Conservation (phyloP, 352 stramenopile genomes). For the Phytophthora niederhauseri region DNA sequence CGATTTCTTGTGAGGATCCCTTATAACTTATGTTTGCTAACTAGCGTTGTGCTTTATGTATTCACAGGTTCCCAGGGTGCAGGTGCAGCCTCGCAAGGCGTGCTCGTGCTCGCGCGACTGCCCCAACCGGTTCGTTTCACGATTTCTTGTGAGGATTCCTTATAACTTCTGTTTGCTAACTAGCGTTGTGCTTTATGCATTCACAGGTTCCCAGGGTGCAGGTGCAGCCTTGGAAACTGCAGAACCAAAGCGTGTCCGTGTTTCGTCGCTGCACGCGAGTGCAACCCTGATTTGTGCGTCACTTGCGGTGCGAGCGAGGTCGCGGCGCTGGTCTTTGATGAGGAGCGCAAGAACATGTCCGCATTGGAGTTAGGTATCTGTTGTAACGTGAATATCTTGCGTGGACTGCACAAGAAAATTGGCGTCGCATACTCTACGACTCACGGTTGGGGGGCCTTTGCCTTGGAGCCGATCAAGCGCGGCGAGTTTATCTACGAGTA, state of each 20-base stretch:
- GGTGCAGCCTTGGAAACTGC: conserved; percentile 62
- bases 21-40: conserved; percentile 9
- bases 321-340: conserved; percentile 45
- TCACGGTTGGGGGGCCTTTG: conserved; percentile 72
- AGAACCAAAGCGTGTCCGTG: conserved; percentile 68
- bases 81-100: conserved; percentile 65
- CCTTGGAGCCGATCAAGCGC: conserved; percentile 61
- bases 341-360: conserved; percentile 42
- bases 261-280: conserved; percentile 64
- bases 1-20: background rate
- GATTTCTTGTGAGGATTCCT: background rate
- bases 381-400: conserved; percentile 71
- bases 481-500: conserved; percentile 81
- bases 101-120: conserved; percentile 85
- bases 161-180: conserved; percentile 7
- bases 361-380: conserved; percentile 64
- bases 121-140: conserved; percentile 54
- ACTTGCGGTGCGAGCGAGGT: conserved; percentile 69
- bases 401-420: conserved; percentile 65
- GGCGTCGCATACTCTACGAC: conserved; percentile 63
- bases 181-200: conserved; percentile 2
- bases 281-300: conserved; percentile 60
- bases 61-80: conserved; percentile 54
- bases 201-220: conserved; percentile 56
- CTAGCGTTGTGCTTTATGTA: conserved; percentile 2